Percentiles rank a stretch among this genome's conserved stretches.
Conservation (phyloP, 2,329 filamentous ascomycete species). For the Thelonectria blattea region DNA sequence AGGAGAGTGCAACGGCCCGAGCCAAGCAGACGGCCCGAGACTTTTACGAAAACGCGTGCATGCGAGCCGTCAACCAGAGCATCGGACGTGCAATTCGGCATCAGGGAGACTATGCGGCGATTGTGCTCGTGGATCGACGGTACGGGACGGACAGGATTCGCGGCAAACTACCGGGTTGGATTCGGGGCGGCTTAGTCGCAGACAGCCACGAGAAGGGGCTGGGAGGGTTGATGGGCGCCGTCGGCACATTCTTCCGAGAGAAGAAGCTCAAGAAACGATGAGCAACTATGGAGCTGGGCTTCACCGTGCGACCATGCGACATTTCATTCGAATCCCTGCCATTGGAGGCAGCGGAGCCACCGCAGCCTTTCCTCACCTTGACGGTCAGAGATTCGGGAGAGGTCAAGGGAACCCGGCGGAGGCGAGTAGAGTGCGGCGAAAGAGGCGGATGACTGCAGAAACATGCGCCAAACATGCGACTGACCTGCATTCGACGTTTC, state of each 20-base stretch:
- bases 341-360: background rate
- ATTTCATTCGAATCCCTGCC: background rate
- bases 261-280: slow-evolving; percentile 44
- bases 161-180: slow-evolving; percentile 87
- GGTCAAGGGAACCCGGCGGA: background rate
- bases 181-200: slow-evolving; percentile 69
- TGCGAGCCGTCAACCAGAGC: slow-evolving; percentile 96
- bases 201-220: slow-evolving; percentile 58
- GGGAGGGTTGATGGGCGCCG: slow-evolving; percentile 62
- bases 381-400: slow-evolving; percentile 19
- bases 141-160: slow-evolving; percentile 78
- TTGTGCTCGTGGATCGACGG: slow-evolving; percentile 81
- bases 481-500: slow-evolving; percentile 1
- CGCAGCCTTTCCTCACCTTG: slow-evolving; percentile 5
- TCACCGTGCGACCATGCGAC: slow-evolving; percentile 5
- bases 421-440: slow-evolving; percentile 19
- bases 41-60: slow-evolving; percentile 93
- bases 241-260: slow-evolving; percentile 63
- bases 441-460: slow-evolving; percentile 18
- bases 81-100: slow-evolving; percentile 93
- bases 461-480: slow-evolving; percentile 35
- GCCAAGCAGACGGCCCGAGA: slow-evolving; percentile 70
- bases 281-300: slow-evolving; percentile 1
- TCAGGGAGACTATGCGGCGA: slow-evolving; percentile 85
- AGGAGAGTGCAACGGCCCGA: slow-evolving; percentile 35